Percentiles rank a stretch among this genome's conserved stretches.
These are phyloP conservation scores for Pseudoperonospora humuli DNA, from an alignment of 352 stramenopile genomes.

Conservation along the genomic window DNA sequence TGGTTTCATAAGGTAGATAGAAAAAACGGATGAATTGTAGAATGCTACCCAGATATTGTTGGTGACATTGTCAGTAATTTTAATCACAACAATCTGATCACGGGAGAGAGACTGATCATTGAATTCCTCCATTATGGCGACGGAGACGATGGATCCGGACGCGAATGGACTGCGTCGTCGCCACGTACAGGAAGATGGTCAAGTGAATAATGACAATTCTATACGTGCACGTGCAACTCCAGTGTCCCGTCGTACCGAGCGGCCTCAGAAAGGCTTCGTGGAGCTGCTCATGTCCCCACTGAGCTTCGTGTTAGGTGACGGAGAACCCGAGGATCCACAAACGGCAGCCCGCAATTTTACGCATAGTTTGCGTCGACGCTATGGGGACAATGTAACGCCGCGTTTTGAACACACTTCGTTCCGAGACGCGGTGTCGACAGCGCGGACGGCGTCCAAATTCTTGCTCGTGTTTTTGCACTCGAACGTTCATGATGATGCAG, in stretches of 20 bases:
- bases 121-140: slow-evolving; percentile 15
- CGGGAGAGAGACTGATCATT: too few species aligned
- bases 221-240: neutral
- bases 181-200: slow-evolving; percentile 17
- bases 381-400: slow-evolving; percentile 44
- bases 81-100: too few species aligned
- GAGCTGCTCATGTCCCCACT: slow-evolving; percentile 69
- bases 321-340: slow-evolving; percentile 61
- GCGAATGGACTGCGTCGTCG: slow-evolving; percentile 27
- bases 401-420: slow-evolving; percentile 80
- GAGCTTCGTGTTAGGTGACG: slow-evolving; percentile 66
- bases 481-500: slow-evolving; percentile 73
- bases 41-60: too few species aligned
- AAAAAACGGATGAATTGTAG: too few species aligned
- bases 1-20: too few species aligned
- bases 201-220: neutral
- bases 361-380: slow-evolving; percentile 44
- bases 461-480: slow-evolving; percentile 80
- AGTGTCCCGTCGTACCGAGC: neutral
- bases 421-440: slow-evolving; percentile 68
- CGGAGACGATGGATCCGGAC: slow-evolving; percentile 11
- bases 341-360: slow-evolving; percentile 44
- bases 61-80: too few species aligned
- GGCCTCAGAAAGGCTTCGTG: slow-evolving; percentile 55
- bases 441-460: slow-evolving; percentile 76